Conservation (phyloP, 75 land plant species). For the Sequoia sempervirens region DNA sequence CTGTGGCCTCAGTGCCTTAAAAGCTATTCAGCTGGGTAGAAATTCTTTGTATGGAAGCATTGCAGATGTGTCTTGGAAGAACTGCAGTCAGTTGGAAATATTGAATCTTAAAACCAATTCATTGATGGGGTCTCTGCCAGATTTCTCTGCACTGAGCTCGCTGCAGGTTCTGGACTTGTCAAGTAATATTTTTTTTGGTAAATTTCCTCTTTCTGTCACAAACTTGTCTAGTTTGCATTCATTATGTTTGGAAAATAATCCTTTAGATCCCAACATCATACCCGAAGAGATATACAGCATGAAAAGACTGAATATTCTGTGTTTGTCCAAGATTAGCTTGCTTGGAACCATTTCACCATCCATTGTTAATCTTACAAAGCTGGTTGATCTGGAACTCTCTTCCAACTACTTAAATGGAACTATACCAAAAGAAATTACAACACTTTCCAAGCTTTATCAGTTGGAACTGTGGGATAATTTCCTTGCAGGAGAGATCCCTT, state of each 20-base stretch:
- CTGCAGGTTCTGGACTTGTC: constrained; percentile 25
- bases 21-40: constrained; percentile 38
- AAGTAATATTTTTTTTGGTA: constrained; percentile 21
- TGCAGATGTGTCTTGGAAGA: constrained; percentile 11
- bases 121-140: constrained; percentile 39
- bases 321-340: constrained; percentile 14
- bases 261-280: neutral
- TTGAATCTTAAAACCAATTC: constrained; percentile 56
- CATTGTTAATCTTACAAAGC: constrained; percentile 16
- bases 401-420: constrained; percentile 28
- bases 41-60: constrained; percentile 45
- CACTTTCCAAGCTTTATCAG: constrained; percentile 13
- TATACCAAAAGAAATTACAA: constrained; percentile 41
- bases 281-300: constrained; percentile 10
- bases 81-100: constrained; percentile 31
- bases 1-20: constrained; percentile 42
- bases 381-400: constrained; percentile 15
- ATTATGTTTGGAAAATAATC: constrained; percentile 42
- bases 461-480: no score
- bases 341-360: constrained; percentile 10
- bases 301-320: constrained; percentile 4
- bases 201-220: constrained; percentile 13
- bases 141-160: constrained; percentile 5
- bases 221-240: constrained; percentile 9
- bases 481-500: no score